Evolutionary conservation across 2,329 filamentous ascomycete genomes (phyloP).

Genomic region (Pseudocercospora fuligena): DNA sequence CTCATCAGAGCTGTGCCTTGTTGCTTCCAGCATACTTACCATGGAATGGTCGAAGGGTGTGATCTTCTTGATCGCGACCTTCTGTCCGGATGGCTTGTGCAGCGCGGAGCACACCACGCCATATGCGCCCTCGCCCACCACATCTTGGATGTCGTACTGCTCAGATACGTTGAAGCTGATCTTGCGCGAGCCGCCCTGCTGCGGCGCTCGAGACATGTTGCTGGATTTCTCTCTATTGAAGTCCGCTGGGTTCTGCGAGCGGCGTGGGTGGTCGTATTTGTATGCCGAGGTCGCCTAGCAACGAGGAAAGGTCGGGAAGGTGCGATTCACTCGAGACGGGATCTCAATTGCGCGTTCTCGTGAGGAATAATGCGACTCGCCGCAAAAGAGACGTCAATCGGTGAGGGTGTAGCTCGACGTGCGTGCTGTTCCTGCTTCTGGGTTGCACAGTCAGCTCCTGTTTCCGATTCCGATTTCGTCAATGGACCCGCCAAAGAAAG

Average conservation of each 20-base stretch:
- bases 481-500: conserved; percentile 14
- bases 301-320: conserved; percentile 10
- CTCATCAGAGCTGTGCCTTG: not conserved
- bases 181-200: conserved; percentile 68
- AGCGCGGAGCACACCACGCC: conserved; percentile 98
- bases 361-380: not conserved
- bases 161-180: conserved; percentile 99
- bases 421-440: conserved; percentile 25
- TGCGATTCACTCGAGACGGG: conserved; percentile 1
- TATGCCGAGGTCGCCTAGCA: conserved; percentile 1
- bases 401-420: not conserved
- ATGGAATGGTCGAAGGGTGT: conserved; percentile 87
- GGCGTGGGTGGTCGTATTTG: not conserved
- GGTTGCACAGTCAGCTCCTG: conserved; percentile 26
- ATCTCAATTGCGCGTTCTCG: not conserved
- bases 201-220: conserved; percentile 36
- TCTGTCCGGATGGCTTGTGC: conserved; percentile 97
- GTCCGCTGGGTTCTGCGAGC: not conserved
- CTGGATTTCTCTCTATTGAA: conserved; percentile 12
- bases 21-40: not conserved
- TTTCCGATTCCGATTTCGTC: conserved; percentile 25
- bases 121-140: conserved; percentile 97
- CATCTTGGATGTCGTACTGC: conserved; percentile 99
- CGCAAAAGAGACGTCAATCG: not conserved
- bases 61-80: conserved; percentile 99